These are phyloP conservation scores for Penicillium flavigenum DNA, from an alignment of 495 filamentous ascomycete species.

Conservation along the genomic window DNA sequence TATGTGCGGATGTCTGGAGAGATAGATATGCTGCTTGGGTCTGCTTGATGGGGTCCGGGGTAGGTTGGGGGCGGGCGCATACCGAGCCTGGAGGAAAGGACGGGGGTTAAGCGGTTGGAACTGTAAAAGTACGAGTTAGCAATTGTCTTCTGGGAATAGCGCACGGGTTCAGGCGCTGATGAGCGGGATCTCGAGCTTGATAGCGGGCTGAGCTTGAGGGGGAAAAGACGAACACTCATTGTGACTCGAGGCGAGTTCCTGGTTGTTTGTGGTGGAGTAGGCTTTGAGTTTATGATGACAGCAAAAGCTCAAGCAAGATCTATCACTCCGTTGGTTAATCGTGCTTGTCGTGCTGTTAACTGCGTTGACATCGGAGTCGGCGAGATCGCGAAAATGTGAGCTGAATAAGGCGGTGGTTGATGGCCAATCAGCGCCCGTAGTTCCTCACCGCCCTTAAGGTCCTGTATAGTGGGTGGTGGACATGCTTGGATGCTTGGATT, in stretches of 20 bases:
- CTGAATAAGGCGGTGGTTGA: conserved; percentile 22
- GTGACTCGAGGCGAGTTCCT: conserved; percentile 14
- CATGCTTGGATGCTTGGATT: neutral
- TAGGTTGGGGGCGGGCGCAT: conserved; percentile 35
- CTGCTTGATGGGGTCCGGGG: conserved; percentile 2
- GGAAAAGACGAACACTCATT: conserved; percentile 43
- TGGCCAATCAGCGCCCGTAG: neutral
- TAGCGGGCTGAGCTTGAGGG: conserved; percentile 5
- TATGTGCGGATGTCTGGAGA: neutral
- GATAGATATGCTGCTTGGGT: neutral
- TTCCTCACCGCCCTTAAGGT: neutral
- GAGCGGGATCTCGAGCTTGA: conserved; percentile 17
- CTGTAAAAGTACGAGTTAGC: conserved; percentile 38
- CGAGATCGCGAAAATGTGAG: conserved; percentile 41
- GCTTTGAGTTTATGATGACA: neutral
- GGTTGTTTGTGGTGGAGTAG: neutral
- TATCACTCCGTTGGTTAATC: conserved; percentile 14
- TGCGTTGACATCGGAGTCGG: conserved; percentile 18
- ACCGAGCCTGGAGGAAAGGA: conserved; percentile 85
- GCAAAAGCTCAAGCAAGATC: conserved; percentile 12
- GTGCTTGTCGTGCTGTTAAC: conserved; percentile 22
- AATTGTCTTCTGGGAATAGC: neutral
- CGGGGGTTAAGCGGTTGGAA: conserved; percentile 88
- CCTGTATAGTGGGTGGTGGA: neutral
- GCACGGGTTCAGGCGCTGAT: neutral